These are phyloP conservation scores for Violaceomyces palustris DNA, from an alignment of 1,284 basidiomycete species.

Conservation along the genomic window DNA sequence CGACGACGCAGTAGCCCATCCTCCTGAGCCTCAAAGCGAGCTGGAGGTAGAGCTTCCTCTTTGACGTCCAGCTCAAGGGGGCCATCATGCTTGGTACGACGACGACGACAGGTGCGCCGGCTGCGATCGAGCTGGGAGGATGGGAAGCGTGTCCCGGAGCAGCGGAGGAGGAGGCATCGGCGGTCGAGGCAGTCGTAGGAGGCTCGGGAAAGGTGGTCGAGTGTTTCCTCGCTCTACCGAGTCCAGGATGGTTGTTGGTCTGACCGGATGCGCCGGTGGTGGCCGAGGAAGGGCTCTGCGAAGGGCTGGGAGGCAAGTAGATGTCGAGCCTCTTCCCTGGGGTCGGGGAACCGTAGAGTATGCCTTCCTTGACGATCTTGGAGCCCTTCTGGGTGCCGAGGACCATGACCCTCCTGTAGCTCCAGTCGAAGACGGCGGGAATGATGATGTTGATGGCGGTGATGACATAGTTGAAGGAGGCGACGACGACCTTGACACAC, in stretches of 20 bases:
- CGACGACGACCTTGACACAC: constrained; percentile 45
- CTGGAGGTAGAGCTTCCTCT: constrained; percentile 45
- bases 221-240: constrained; percentile 7
- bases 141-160: not conserved
- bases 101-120: constrained; percentile 50
- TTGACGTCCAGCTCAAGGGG: constrained; percentile 24
- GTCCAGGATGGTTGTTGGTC: not conserved
- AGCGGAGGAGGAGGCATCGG: no score
- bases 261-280: not conserved
- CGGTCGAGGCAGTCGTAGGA: not conserved
- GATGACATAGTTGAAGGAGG: constrained; percentile 31
- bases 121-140: not conserved
- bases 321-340: constrained; percentile 41
- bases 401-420: constrained; percentile 45
- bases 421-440: constrained; percentile 45
- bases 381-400: constrained; percentile 44
- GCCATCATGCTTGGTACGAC: constrained; percentile 50
- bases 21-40: constrained; percentile 50
- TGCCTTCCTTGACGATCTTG: constrained; percentile 43
- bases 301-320: constrained; percentile 35
- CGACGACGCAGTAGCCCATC: constrained; percentile 53
- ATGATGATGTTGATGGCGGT: constrained; percentile 34
- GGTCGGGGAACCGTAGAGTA: constrained; percentile 40
- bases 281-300: not conserved
- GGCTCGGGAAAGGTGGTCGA: constrained; percentile 14